Conservation (phyloP, 129 eudicot genomes). For the Pulicaria dysenterica region DNA sequence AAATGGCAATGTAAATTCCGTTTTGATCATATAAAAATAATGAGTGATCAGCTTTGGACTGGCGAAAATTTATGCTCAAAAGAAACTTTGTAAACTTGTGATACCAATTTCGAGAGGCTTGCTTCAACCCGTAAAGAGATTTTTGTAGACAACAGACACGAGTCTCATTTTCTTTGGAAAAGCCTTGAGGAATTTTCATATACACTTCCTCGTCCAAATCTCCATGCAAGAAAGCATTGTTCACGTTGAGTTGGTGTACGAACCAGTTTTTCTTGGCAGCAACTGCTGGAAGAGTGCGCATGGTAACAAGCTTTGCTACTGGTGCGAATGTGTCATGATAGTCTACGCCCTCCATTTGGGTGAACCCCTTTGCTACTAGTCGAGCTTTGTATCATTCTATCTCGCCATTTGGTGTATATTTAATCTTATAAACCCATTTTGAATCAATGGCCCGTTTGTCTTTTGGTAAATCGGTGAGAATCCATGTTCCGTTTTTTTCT, state of each 20-base stretch:
- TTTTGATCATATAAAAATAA: neutral
- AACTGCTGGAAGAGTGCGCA: neutral
- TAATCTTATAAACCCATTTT: neutral
- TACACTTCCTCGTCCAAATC: too few species aligned
- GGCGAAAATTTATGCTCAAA: neutral
- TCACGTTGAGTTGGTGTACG: too few species aligned
- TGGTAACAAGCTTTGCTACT: too few species aligned
- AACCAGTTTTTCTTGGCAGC: neutral
- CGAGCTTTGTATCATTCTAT: too few species aligned
- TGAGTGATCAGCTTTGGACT: neutral
- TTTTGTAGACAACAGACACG: neutral
- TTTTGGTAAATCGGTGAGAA: neutral
- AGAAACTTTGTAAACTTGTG: neutral
- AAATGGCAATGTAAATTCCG: neutral
- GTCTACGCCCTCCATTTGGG: too few species aligned
- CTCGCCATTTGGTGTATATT: too few species aligned
- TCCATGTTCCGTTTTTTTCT: neutral
- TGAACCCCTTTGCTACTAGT: too few species aligned
- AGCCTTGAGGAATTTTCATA: too few species aligned
- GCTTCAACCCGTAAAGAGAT: neutral
- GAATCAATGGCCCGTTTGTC: neutral
- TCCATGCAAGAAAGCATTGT: too few species aligned
- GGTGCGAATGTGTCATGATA: too few species aligned
- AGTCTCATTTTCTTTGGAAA: neutral
- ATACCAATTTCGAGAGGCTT: neutral